These are phyloP conservation scores for Parietaria judaica DNA, from an alignment of 306 rosid species.

Conservation along the genomic window DNA sequence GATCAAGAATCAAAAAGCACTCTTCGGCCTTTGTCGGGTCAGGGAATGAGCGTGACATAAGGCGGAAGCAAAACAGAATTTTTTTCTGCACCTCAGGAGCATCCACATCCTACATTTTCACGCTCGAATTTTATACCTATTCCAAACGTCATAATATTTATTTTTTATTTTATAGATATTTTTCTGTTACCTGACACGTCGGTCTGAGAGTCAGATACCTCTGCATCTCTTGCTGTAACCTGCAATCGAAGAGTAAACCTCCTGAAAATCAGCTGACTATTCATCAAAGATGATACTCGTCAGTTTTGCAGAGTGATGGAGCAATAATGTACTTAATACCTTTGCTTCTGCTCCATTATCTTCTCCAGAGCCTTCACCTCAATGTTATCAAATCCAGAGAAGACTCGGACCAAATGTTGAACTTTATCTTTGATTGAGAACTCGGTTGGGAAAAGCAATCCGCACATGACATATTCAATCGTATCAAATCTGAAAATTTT, in stretches of 20 bases:
- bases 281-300: slow-evolving; percentile 28
- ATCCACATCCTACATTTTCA: slow-evolving; percentile 70
- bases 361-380: slow-evolving; percentile 96
- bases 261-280: slow-evolving; percentile 27
- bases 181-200: slow-evolving; percentile 63
- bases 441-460: slow-evolving; percentile 71
- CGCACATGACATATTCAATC: slow-evolving; percentile 73
- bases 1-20: slow-evolving; percentile 77
- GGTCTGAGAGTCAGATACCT: slow-evolving; percentile 72
- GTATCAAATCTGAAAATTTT: slow-evolving; percentile 70
- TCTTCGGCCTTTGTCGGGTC: slow-evolving; percentile 83
- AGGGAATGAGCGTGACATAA: slow-evolving; percentile 82
- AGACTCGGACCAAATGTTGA: slow-evolving; percentile 73
- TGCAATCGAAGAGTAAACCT: slow-evolving; percentile 47
- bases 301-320: slow-evolving; percentile 17
- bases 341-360: slow-evolving; percentile 93
- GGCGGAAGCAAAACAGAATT: slow-evolving; percentile 59
- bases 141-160: slow-evolving; percentile 13
- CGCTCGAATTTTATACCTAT: slow-evolving; percentile 20
- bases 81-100: slow-evolving; percentile 74
- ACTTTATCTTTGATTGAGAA: slow-evolving; percentile 55
- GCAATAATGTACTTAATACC: slow-evolving; percentile 37
- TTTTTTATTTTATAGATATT: slow-evolving; percentile 17
- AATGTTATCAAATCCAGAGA: slow-evolving; percentile 75
- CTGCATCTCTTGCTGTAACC: slow-evolving; percentile 97